Base-by-base conservation (phyloP, 129 eudicot genomes). In the Mikania micrantha region DNA sequence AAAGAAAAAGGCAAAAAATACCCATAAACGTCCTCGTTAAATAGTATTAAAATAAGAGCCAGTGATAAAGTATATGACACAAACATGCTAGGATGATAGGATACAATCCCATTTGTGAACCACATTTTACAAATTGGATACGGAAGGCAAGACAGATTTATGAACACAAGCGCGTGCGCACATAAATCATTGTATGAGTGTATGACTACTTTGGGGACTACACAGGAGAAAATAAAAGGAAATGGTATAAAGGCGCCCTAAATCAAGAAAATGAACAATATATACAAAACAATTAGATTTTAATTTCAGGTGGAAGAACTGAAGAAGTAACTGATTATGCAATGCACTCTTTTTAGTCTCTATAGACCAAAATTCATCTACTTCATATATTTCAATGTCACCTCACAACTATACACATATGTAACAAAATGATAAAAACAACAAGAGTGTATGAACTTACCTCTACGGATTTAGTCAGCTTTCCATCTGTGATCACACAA, bases 401-500 rank as follows among this genome's bases (percentile, higher is more conserved):
- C n/a, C n/a, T n/a, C n/a, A n/a, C n/a, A n/a, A n/a, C n/a, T 19
- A 11, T 67, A 15, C 31, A n/a, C 49, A 12, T n/a, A n/a, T 31
- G 9, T 19, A 60, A 21, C 13, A 72, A 41, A 38, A 35, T 63
- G 35, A 53, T 42, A 42, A 40, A 49, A 74, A 15, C 32, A 4
- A 21, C 72, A 73, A 64, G 65, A 64, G 71, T 20, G 39, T 36
- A 16, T 38, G 34, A 24, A 47, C 72, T 80, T 52, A 94, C 99
- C 85, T 94, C 97, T 70, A 89, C 70, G 21, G 84, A 77, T 75
- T 85, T 81, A 53, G 85, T 84, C 83, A 94, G 75, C 62, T 79
- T 89, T 38, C 99, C 99, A 83, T 94, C 93, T 34, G 99, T 94
- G 50, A 94, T 80, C 17, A 94, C 48, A 67, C 99, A 94, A 68